These are phyloP conservation scores for Saccharomyces hybrid DNA, from an alignment of 1,139 yeast species.

Conservation along the genomic window DNA sequence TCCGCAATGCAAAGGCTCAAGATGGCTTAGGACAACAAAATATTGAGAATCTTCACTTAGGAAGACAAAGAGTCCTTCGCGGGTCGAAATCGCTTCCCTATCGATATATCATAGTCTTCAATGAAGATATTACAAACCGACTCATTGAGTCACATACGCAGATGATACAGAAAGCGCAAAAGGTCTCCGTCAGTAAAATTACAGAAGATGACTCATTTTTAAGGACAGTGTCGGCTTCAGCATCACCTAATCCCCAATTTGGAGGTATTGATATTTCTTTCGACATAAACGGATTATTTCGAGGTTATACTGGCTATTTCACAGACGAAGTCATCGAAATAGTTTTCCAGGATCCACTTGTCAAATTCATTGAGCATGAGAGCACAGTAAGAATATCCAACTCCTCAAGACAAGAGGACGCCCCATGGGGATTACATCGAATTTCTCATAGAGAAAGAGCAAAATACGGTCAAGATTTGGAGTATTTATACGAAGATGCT, in stretches of 20 bases:
- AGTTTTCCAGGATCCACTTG: slow-evolving; percentile 66
- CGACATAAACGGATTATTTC: slow-evolving; percentile 45
- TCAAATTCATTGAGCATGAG: slow-evolving; percentile 73
- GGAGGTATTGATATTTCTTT: slow-evolving; percentile 51
- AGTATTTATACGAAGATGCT: slow-evolving; percentile 71
- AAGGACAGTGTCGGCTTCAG: background rate
- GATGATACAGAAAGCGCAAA: slow-evolving; percentile 35
- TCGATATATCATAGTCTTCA: slow-evolving; percentile 63
- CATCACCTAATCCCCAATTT: background rate
- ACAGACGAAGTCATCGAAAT: slow-evolving; percentile 61
- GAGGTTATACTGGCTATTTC: slow-evolving; percentile 73
- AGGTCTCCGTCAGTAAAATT: slow-evolving; percentile 19
- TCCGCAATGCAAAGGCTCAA: background rate
- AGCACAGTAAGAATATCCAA: slow-evolving; percentile 64
- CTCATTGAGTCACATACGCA: slow-evolving; percentile 55
- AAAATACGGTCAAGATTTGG: slow-evolving; percentile 65
- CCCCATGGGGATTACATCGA: slow-evolving; percentile 97
- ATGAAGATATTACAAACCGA: slow-evolving; percentile 47
- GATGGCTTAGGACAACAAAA: background rate
- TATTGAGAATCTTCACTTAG: background rate
- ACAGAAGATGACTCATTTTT: slow-evolving; percentile 20
- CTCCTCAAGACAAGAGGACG: slow-evolving; percentile 64
- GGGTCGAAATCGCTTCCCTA: background rate
- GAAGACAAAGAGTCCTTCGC: background rate
- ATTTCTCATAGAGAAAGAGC: slow-evolving; percentile 80